A percentile compares a stretch with the other conserved stretches of the same genome.
Evolutionary conservation across 768 basidiomycete species (phyloP).

Genomic region (Rhodotorula toruloides): DNA sequence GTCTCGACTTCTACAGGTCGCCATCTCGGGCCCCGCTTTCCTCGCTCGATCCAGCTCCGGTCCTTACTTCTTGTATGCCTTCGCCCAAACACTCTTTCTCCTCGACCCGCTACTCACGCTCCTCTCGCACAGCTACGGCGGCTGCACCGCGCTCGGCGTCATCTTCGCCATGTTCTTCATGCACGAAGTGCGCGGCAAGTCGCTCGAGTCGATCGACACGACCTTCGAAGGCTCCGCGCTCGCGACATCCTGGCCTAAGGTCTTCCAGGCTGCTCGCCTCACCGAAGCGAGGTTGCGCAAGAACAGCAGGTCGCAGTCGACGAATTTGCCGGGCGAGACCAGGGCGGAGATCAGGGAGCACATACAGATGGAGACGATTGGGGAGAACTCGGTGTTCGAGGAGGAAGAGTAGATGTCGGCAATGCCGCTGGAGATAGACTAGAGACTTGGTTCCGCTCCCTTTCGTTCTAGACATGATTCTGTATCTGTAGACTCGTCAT

Average conservation of each 20-base stretch:
- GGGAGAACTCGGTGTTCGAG: not conserved
- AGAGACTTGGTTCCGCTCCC: too few relatives aligned
- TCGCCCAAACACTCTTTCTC: too few relatives aligned
- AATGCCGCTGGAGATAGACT: too few relatives aligned
- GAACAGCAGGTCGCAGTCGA: slow-evolving; percentile 5
- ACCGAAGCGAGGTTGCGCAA: slow-evolving; percentile 11
- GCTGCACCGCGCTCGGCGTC: slow-evolving; percentile 3
- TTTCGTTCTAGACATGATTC: too few relatives aligned
- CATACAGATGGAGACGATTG: slow-evolving; percentile 9
- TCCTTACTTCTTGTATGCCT: slow-evolving; percentile 5
- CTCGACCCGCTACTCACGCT: not conserved
- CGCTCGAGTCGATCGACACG: slow-evolving; percentile 14
- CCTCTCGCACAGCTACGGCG: slow-evolving; percentile 8
- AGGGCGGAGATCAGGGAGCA: slow-evolving; percentile 9
- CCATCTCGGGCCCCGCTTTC: slow-evolving; percentile 17
- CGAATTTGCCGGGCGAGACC: slow-evolving; percentile 13
- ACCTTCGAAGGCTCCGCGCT: slow-evolving; percentile 2
- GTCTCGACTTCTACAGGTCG: not conserved
- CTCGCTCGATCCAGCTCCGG: not conserved
- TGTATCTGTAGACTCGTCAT: too few relatives aligned
- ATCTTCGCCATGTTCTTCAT: slow-evolving; percentile 24
- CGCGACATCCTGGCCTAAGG: not conserved
- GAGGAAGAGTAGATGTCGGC: not conserved
- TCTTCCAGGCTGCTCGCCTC: not conserved
- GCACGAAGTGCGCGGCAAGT: slow-evolving; percentile 10